Evolutionary conservation across 441 rosid species (phyloP).

Genomic region (Isatis lusitanica): DNA sequence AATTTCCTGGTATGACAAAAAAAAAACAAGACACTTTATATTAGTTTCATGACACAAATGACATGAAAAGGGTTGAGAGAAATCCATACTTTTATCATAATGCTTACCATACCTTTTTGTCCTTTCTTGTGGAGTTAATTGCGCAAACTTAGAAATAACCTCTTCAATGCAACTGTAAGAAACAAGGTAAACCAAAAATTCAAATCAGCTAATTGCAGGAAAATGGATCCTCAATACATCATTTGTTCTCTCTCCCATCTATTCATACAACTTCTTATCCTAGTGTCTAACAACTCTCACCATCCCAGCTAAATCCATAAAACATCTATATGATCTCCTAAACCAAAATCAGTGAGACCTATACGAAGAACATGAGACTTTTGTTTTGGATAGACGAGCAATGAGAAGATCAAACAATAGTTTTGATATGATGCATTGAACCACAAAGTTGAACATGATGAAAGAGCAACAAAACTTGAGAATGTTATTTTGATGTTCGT

Average conservation of each 20-base stretch:
- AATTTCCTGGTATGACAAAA: constrained; percentile 46
- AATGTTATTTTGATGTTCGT: not conserved
- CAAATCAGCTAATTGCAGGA: not conserved
- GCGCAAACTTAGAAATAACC: constrained; percentile 55
- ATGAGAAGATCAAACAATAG: not conserved
- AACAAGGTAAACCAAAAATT: not conserved
- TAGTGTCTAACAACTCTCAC: constrained; percentile 1
- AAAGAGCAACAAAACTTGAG: not conserved
- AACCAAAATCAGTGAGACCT: not conserved
- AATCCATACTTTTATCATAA: constrained; percentile 18
- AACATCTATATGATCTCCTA: not conserved
- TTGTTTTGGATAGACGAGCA: not conserved
- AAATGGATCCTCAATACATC: not conserved
- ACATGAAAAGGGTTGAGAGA: constrained; percentile 10
- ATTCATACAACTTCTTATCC: not conserved
- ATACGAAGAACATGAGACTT: not conserved
- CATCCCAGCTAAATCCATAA: not conserved
- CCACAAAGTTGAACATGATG: not conserved
- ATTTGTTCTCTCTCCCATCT: not conserved
- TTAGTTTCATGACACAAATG: constrained; percentile 21
- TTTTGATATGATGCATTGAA: constrained; percentile 11
- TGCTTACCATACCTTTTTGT: constrained; percentile 57
- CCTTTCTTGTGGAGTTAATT: constrained; percentile 63
- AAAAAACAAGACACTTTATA: not conserved
- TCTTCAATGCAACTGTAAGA: constrained; percentile 50